phyloP scores from a whole-genome alignment of 371 early-diverging fungal species.

The Scutellospora calospora region DNA sequence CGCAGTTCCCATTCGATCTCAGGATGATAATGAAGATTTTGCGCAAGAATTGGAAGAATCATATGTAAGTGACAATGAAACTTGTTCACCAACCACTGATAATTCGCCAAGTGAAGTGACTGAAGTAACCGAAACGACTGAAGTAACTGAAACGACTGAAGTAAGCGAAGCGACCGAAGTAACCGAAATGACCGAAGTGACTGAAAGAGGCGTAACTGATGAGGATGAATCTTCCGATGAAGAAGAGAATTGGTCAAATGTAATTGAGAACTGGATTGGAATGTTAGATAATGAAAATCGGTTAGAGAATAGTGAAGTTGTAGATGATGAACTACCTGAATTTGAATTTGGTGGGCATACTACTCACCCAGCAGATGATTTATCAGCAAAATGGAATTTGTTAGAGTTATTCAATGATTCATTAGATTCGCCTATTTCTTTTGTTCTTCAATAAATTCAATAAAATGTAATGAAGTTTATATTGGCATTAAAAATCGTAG shows the following conservation, averaged over 20 bases:
- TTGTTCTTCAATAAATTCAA: slow-evolving; percentile 29
- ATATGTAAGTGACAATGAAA: not conserved
- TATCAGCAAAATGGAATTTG: slow-evolving; percentile 29
- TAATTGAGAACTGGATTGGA: slow-evolving; percentile 15
- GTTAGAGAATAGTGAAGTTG: slow-evolving; percentile 14
- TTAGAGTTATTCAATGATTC: slow-evolving; percentile 7
- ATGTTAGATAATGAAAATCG: slow-evolving; percentile 25
- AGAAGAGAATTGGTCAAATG: not conserved
- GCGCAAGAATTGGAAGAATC: no score
- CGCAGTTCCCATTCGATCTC: not conserved
- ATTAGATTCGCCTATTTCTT: not conserved
- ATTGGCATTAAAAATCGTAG: no score
- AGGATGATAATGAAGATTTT: not conserved
- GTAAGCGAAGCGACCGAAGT: not conserved
- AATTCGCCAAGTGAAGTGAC: no score
- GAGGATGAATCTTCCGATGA: not conserved
- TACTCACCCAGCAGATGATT: slow-evolving; percentile 31
- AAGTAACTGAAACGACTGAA: no score
- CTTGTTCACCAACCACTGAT: not conserved
- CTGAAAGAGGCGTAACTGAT: not conserved
- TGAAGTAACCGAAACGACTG: no score
- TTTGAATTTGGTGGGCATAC: not conserved
- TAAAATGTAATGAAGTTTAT: no score
- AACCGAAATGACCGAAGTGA: not conserved
- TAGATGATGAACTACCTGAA: not conserved